phyloP scores from a whole-genome alignment of 306 rosid species.

The Cucumis melo region DNA sequence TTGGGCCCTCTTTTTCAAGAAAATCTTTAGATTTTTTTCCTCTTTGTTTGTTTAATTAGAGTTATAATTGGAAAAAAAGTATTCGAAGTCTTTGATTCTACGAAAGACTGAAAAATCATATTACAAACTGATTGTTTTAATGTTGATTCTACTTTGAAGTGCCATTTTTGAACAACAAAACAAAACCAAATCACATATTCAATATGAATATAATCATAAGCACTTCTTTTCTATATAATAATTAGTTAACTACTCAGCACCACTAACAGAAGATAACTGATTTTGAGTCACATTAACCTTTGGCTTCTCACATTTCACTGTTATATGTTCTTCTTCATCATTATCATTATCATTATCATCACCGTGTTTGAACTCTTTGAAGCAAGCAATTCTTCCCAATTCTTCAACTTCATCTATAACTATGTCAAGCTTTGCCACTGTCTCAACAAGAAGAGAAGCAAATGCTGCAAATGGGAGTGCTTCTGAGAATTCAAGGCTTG shows the following conservation, averaged over 20 bases:
- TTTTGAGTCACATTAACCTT: background rate
- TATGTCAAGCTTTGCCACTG: conserved; percentile 72
- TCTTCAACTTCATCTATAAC: conserved; percentile 82
- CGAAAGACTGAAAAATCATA: background rate
- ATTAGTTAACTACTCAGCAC: background rate
- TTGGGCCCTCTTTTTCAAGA: too few relatives aligned
- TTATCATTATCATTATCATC: conserved; percentile 33
- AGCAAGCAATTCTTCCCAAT: conserved; percentile 64
- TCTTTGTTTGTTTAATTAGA: too few relatives aligned
- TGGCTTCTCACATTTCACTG: conserved; percentile 43
- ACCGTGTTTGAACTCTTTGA: conserved; percentile 46
- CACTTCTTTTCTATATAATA: background rate
- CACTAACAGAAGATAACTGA: background rate
- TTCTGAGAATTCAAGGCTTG: conserved; percentile 87
- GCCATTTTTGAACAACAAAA: background rate
- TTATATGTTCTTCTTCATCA: conserved; percentile 15
- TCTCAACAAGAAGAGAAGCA: conserved; percentile 88
- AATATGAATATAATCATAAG: background rate
- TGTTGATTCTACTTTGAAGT: background rate
- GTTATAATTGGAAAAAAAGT: too few relatives aligned
- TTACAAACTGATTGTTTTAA: background rate
- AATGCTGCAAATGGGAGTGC: conserved; percentile 97
- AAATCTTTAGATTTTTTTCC: too few relatives aligned
- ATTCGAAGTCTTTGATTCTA: background rate
- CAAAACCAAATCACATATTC: background rate